Percentiles rank a stretch among this genome's conserved stretches.
These are phyloP conservation scores for Aulographum hederae DNA, from an alignment of 2,329 filamentous ascomycete genomes.

Conservation along the genomic window DNA sequence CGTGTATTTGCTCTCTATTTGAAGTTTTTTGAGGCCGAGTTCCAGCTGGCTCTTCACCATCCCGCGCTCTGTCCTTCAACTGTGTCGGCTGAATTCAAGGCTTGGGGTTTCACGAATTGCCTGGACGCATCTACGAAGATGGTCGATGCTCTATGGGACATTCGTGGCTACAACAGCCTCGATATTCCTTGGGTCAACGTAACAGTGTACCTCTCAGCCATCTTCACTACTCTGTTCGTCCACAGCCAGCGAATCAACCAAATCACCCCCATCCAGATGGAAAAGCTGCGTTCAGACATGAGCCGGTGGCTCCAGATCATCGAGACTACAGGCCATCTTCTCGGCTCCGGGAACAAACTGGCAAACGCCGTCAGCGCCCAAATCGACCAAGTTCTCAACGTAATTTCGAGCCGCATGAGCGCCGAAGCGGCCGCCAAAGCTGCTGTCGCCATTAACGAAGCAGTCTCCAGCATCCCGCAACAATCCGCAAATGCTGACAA, in stretches of 20 bases:
- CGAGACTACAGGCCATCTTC: slow-evolving; percentile 43
- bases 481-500: too few relatives aligned
- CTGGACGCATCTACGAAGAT: slow-evolving; percentile 47
- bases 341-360: too few relatives aligned
- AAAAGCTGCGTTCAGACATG: slow-evolving; percentile 48
- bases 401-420: too few relatives aligned
- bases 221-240: slow-evolving; percentile 54
- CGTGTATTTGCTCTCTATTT: slow-evolving; percentile 30
- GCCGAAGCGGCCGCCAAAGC: too few relatives aligned
- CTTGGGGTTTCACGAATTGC: slow-evolving; percentile 33
- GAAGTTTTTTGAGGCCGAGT: slow-evolving; percentile 29
- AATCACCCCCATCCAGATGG: slow-evolving; percentile 39
- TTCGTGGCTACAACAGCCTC: slow-evolving; percentile 47
- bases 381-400: too few relatives aligned
- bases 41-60: slow-evolving; percentile 32
- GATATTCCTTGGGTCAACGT: slow-evolving; percentile 66
- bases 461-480: too few relatives aligned
- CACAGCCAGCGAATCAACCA: slow-evolving; percentile 48
- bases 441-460: too few relatives aligned
- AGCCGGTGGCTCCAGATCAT: slow-evolving; percentile 50
- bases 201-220: slow-evolving; percentile 52
- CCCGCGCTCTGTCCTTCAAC: slow-evolving; percentile 29
- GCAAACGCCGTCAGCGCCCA: too few relatives aligned
- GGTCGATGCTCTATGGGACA: slow-evolving; percentile 37
- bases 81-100: slow-evolving; percentile 42